Evolutionary conservation across 73 alveolate genomes (phyloP), one percentile per base, ranked within the genome.

Genomic region (Paramecium sonneborni): DNA sequence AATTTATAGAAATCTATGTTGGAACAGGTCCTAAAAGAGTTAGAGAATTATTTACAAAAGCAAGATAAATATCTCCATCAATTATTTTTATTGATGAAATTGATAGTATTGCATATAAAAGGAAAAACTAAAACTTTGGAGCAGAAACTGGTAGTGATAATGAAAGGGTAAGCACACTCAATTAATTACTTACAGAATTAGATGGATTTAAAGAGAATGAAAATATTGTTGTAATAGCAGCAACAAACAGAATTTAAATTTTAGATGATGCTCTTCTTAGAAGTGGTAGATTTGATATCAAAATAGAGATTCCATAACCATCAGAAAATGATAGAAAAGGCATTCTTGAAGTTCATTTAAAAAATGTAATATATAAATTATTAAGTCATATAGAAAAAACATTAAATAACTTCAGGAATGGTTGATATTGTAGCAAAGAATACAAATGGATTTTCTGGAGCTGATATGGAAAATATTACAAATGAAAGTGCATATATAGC

Each of bases 21-120:
- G 99, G 99, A 15, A 95, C 95, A 52, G 99, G 99, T 2, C 98
- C 99, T 57, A 95, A 96, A 90, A 93, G 99, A 82, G 96, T 97
- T 5, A 95, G 99, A 89, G 99, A 97, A 48, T 57, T 97, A 5
- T 97, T 97, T 57, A 72, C 85, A 32, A 85, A 93, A 88, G 99
- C 99, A 8, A 95, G 98, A 91, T 88, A 92, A 55, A 57, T 86
- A 46, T 92, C 97, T 1, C 98, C 98, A 9, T 96, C 98, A 88
- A 97, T 97, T 86, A 92, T 97, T 35, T 97, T 97, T 85, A 97
- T 97, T 52, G 99, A 97, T 93, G 99, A 97, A 92, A 93, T 97
- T 34, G 99, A 97, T 70, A 94, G 98, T n/a, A 90, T 97, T 15
- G 99, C 95, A 41, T 74, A 85, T 8, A 85, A 92, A 30, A 92